Evolutionary conservation across 2,329 filamentous ascomycete species (phyloP).

Genomic region (Rutstroemia sp.): DNA sequence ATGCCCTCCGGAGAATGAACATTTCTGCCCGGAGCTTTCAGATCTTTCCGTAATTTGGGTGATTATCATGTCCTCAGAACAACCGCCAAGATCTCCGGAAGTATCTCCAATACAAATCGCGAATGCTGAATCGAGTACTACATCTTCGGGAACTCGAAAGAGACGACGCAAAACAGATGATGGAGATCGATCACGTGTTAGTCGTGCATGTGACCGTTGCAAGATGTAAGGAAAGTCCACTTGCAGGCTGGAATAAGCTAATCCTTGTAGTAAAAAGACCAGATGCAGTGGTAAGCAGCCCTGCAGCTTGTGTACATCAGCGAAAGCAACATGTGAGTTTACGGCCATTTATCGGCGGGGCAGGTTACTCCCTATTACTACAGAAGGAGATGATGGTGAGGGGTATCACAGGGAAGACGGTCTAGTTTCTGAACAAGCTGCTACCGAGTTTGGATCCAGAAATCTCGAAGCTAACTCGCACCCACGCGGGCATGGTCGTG

Average conservation of each 20-base stretch:
- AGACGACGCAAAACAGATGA: conserved; percentile 17
- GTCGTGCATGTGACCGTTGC: conserved; percentile 40
- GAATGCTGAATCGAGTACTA: neutral
- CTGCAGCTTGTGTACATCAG: conserved; percentile 31
- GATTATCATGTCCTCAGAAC: neutral
- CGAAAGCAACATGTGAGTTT: conserved; percentile 35
- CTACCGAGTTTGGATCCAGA: neutral
- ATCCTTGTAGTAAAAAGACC: conserved; percentile 31
- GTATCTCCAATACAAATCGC: neutral
- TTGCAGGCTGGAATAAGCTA: neutral
- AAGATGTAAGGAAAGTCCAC: conserved; percentile 33
- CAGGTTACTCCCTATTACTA: conserved; percentile 33
- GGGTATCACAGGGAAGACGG: neutral
- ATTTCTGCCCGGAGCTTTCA: too few relatives aligned
- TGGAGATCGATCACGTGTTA: conserved; percentile 30
- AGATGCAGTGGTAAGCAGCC: conserved; percentile 35
- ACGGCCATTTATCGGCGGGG: conserved; percentile 42
- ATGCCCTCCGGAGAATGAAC: too few relatives aligned
- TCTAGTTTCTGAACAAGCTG: neutral
- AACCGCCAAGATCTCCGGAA: neutral
- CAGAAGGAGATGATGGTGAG: neutral
- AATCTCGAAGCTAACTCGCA: too few relatives aligned
- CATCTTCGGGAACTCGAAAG: neutral
- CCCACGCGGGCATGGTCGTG: too few relatives aligned
- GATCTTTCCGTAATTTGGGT: too few relatives aligned